phyloP scores from a whole-genome alignment of 192 early-diverging fungal genomes.

The Coemansia sp. region DNA sequence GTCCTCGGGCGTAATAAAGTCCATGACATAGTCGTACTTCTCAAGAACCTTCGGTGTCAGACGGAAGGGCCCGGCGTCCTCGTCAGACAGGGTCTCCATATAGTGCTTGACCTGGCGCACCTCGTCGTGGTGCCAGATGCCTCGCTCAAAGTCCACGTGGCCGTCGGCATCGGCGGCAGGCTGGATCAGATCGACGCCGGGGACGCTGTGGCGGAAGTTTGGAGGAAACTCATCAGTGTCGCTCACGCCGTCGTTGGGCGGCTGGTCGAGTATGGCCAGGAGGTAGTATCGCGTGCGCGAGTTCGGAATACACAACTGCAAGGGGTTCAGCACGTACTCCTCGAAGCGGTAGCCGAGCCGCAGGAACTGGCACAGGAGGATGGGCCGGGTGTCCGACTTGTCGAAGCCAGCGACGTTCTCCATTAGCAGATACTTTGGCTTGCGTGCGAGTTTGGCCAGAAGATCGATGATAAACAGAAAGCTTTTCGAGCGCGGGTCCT shows the following conservation, averaged over 20 bases:
- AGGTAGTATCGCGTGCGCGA: slow-evolving; percentile 78
- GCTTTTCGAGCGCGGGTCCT: slow-evolving; percentile 70
- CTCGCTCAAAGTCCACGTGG: slow-evolving; percentile 47
- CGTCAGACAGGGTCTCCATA: slow-evolving; percentile 26
- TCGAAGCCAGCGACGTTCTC: slow-evolving; percentile 88
- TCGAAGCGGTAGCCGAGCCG: slow-evolving; percentile 63
- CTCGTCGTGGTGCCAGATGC: slow-evolving; percentile 44
- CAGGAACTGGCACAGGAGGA: slow-evolving; percentile 57
- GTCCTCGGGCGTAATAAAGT: slow-evolving; percentile 66
- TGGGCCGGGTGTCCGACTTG: slow-evolving; percentile 60
- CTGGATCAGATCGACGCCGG: slow-evolving; percentile 34
- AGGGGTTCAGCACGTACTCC: slow-evolving; percentile 73
- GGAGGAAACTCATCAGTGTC: slow-evolving; percentile 35
- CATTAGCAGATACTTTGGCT: slow-evolving; percentile 67
- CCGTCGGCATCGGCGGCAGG: slow-evolving; percentile 34
- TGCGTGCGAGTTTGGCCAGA: slow-evolving; percentile 53
- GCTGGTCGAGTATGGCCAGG: slow-evolving; percentile 40
- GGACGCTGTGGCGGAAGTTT: slow-evolving; percentile 25
- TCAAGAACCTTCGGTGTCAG: slow-evolving; percentile 37
- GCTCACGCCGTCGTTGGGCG: slow-evolving; percentile 14
- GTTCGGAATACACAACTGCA: slow-evolving; percentile 77
- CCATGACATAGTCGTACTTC: slow-evolving; percentile 49
- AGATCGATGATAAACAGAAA: slow-evolving; percentile 73
- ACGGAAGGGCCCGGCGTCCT: slow-evolving; percentile 9
- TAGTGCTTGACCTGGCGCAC: slow-evolving; percentile 49